Evolutionary conservation across 805 yeast species (phyloP), one percentile per base, ranked within the genome.

Genomic region (Candida incommunis): DNA sequence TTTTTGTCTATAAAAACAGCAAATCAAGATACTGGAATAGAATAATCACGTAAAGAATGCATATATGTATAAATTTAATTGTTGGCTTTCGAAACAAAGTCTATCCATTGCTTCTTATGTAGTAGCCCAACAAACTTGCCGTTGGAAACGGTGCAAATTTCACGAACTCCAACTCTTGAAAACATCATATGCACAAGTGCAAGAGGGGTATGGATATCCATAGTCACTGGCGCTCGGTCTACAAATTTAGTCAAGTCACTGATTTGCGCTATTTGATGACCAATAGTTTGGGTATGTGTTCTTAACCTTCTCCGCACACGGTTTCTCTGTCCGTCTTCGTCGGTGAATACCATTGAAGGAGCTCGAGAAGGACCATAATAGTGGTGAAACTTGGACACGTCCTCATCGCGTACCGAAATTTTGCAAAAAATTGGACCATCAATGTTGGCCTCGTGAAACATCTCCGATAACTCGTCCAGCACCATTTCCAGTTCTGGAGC

Each of bases 31-130:
- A n/a, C n/a, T n/a, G n/a, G n/a, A n/a, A n/a, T n/a, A n/a, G n/a
- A n/a, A n/a, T n/a, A n/a, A n/a, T n/a, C n/a, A n/a, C n/a, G n/a
- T n/a, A n/a, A n/a, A 25, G 7, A 25, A 25, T 25, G 27, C 27
- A 25, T 25, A 25, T 25, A 25, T 9, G 27, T 9, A 25, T 25
- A 25, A 25, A 25, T 25, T 18, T 31, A 31, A 7, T 31, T 18
- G 9, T 31, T 9, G 37, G 37, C 4, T 18, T 31, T 31, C 7
- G 37, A 31, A 7, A 31, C 37, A 46, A 58, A 71, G 45, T 72
- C 77, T 45, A 75, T 70, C 49, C 72, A 67, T 40, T 66, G 64
- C 56, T 75, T 75, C 56, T 72, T 72, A 52, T 76, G 78, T 47
- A 75, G 56, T 3, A 74, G 64, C 1, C 79, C 79, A 46, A 65